Base-by-base conservation (phyloP, 371 early-diverging fungal genomes). In the Apophysomyces elegans region DNA sequence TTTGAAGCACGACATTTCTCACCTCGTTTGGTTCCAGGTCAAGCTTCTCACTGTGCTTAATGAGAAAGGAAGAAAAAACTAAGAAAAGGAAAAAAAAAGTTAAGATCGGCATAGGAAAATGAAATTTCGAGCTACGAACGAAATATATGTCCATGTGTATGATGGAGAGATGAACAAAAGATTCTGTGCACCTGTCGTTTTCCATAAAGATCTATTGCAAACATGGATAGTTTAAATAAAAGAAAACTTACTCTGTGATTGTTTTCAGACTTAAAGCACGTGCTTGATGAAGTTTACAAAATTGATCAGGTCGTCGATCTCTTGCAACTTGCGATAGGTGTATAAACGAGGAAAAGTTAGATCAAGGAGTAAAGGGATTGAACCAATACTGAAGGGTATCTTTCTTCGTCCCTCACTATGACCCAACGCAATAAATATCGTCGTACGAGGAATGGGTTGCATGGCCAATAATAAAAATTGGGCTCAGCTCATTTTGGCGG, bases 381-480 rank as follows among this genome's bases (percentile, higher is more conserved):
- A 26, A 26, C 32, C 1, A 26, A 26, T 26, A 26, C 35, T 37
- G 58, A 37, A 35, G 16, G 16, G 7, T 26, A 26, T 26, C 32
- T 26, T 26, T 26, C 32, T 26, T 26, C 32, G 35, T 12, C 12
- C 12, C 13, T 58, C 9, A 9, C 11, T 32, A n/a, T 35, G 57
- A 37, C 13, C 26, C 35, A 14, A 58, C 2, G 14, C 38, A 38
- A 58, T 32, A 26, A 45, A 45, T 45, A 45, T n/a, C 16, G 58
- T 58, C 18, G 58, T 58, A 58, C 58, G 58, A 58, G 58, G 26
- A 58, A 58, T 58, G 36, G 16, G 38, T 14, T n/a, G 58, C 46
- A 45, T 58, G 35, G 58, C 58, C 58, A 58, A 58, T 58, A 58
- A 26, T 26, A 37, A 37, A 35, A 4, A 58, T 45, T 18, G 46